Percentiles rank a stretch among this genome's conserved stretches.
Conservation (phyloP, 179 eudicot species). For the Patellifolia procumbens region DNA sequence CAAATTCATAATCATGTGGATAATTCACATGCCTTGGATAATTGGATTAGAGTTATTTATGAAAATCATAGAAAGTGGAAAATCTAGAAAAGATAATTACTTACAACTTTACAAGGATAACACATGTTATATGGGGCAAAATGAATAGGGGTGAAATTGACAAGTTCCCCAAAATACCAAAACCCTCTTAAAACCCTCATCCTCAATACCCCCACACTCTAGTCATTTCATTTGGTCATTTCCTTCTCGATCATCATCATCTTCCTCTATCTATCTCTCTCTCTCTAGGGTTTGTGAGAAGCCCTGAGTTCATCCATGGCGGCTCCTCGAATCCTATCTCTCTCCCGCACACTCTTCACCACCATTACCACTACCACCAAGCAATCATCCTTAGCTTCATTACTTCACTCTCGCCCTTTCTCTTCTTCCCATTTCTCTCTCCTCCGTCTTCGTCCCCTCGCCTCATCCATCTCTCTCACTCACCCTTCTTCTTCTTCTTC, state of each 20-base stretch:
- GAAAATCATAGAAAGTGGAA: no score
- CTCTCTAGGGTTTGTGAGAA: constrained; percentile 46
- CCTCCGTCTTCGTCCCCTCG: constrained; percentile 30
- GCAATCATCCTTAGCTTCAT: constrained; percentile 35
- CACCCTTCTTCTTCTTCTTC: no score
- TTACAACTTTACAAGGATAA: no score
- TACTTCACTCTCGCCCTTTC: constrained; percentile 15
- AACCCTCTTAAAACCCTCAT: constrained; percentile 16
- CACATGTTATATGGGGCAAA: no score
- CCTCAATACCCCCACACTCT: no score
- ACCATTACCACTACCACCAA: constrained; percentile 23
- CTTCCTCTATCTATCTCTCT: constrained; percentile 3
- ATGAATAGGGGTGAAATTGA: background rate
- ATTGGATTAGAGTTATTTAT: no score
- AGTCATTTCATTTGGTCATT: no score
- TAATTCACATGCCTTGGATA: no score
- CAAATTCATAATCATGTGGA: no score
- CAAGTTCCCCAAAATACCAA: background rate
- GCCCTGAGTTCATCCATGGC: constrained; percentile 50
- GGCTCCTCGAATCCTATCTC: constrained; percentile 45
- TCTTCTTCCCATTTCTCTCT: constrained; percentile 19
- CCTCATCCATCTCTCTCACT: constrained; percentile 38
- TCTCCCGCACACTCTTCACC: constrained; percentile 48
- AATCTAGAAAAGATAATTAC: no score
- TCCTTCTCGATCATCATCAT: background rate